phyloP scores from a whole-genome alignment of 208 protist species.

The Leishmania lainsoni region DNA sequence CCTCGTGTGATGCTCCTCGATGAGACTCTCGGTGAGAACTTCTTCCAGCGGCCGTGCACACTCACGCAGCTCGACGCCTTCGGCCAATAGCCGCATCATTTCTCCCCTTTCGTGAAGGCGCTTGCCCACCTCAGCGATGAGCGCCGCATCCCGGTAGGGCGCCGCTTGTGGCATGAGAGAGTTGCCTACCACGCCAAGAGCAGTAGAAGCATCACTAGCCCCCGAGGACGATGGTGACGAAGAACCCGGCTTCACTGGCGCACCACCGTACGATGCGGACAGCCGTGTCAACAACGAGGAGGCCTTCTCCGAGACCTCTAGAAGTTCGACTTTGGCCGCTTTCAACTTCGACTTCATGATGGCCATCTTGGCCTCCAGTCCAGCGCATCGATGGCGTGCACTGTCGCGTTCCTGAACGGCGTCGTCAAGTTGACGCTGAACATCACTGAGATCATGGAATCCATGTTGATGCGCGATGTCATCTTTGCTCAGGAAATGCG shows the following conservation, averaged over 20 bases:
- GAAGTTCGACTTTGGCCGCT: constrained; percentile 13
- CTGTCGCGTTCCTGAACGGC: constrained; percentile 11
- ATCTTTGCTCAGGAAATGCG: not conserved
- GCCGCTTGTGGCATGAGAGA: too few species aligned
- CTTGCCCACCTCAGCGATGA: constrained; percentile 16
- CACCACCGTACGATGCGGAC: not conserved
- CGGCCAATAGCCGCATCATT: constrained; percentile 22
- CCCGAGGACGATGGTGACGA: not conserved
- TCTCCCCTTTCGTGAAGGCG: constrained; percentile 15
- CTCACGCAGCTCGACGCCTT: constrained; percentile 26
- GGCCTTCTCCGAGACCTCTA: constrained; percentile 4
- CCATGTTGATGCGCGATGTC: too few species aligned
- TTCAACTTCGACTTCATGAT: not conserved
- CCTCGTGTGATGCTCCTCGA: not conserved
- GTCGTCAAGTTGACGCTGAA: not conserved
- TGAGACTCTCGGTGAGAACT: constrained; percentile 11
- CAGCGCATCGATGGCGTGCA: not conserved
- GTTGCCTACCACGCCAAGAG: not conserved
- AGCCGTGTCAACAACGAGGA: constrained; percentile 6
- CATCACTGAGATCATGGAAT: too few species aligned
- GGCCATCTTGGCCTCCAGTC: constrained; percentile 17
- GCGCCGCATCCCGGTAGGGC: not conserved
- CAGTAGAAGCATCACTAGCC: not conserved
- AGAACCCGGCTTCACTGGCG: not conserved
- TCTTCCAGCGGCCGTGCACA: constrained; percentile 19